Evolutionary conservation across 2,329 filamentous ascomycete species (phyloP).

Genomic region (Sporothrix curviconia): DNA sequence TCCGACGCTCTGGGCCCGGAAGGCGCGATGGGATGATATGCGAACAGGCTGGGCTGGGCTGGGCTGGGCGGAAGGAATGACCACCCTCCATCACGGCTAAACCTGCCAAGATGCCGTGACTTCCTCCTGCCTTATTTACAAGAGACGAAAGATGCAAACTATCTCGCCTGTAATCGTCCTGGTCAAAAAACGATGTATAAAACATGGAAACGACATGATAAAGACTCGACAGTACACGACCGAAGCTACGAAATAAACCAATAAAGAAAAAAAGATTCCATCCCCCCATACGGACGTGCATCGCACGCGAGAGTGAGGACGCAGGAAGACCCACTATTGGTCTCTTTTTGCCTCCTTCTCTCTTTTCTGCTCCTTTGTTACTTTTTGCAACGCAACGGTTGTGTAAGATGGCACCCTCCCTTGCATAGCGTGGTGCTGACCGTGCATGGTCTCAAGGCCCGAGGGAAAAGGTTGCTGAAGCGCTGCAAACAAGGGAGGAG

Average conservation of each 20-base stretch:
- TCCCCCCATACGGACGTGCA: slow-evolving; percentile 4
- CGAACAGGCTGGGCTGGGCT: not conserved
- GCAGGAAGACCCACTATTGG: not conserved
- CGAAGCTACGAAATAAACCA: not conserved
- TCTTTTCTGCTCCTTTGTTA: not conserved
- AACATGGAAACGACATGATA: not conserved
- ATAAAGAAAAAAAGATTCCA: not conserved
- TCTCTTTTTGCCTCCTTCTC: no score
- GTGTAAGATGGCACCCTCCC: slow-evolving; percentile 8
- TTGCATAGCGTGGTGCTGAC: slow-evolving; percentile 4
- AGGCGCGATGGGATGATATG: slow-evolving; percentile 10
- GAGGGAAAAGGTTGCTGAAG: no score
- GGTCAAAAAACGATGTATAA: no score
- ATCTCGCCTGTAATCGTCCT: no score
- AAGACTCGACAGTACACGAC: not conserved
- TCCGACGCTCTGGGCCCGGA: slow-evolving; percentile 8
- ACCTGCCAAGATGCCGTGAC: slow-evolving; percentile 7
- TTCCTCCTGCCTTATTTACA: not conserved
- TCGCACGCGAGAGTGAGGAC: not conserved
- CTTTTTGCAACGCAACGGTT: not conserved
- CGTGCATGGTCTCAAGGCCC: no score
- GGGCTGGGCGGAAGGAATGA: slow-evolving; percentile 4
- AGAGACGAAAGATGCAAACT: no score
- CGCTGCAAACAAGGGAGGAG: no score
- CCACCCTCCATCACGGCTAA: slow-evolving; percentile 8